Evolutionary conservation across 73 alveolate genomes (phyloP).

Genomic region (Breviolum minutum): DNA sequence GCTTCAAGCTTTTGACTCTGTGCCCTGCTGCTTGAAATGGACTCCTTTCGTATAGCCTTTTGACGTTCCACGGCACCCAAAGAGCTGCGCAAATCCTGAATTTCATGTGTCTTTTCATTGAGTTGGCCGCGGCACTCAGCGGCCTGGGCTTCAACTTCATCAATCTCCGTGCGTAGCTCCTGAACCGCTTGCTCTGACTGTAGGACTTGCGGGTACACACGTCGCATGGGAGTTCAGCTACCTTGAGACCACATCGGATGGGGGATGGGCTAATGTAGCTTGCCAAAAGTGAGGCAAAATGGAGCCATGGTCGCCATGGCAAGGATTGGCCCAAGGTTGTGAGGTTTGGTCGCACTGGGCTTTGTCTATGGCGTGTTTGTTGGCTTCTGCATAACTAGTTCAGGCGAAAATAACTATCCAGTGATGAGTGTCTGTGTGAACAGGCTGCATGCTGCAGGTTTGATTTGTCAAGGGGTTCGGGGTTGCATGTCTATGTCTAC

Average conservation of each 20-base stretch:
- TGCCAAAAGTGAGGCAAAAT: background rate
- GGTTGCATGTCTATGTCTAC: no score
- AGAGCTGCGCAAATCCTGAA: conserved; percentile 62
- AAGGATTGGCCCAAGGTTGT: no score
- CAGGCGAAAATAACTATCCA: no score
- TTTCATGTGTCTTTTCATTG: conserved; percentile 19
- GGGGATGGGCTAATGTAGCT: background rate
- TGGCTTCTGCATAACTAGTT: no score
- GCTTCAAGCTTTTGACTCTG: conserved; percentile 42
- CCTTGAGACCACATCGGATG: background rate
- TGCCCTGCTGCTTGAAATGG: conserved; percentile 30
- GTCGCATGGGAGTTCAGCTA: conserved; percentile 32
- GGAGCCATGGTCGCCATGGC: background rate
- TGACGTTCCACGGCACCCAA: conserved; percentile 89
- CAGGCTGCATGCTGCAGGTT: no score
- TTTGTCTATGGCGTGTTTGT: no score
- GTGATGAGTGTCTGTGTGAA: no score
- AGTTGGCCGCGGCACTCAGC: background rate
- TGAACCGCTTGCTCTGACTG: conserved; percentile 84
- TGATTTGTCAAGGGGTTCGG: no score
- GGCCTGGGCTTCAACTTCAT: background rate
- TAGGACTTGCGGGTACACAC: conserved; percentile 50
- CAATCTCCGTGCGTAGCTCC: conserved; percentile 66
- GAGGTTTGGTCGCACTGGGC: no score
- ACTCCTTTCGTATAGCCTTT: conserved; percentile 39